phyloP scores from a whole-genome alignment of 2,329 filamentous ascomycete genomes.

The Xylariaceae sp. region DNA sequence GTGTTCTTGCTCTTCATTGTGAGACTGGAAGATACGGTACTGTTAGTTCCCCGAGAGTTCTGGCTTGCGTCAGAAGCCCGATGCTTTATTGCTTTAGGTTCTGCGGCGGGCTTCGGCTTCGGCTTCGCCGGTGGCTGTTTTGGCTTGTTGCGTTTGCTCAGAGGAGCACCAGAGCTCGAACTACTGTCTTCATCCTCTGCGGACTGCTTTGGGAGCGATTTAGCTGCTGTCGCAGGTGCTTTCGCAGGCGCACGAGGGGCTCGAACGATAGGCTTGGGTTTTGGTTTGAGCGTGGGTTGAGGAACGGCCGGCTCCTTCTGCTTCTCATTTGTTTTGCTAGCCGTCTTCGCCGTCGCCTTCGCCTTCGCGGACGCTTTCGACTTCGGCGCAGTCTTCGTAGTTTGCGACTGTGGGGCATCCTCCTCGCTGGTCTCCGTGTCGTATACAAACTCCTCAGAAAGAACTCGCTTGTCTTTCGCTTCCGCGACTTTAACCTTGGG shows the following conservation, averaged over 20 bases:
- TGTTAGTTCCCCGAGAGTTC: slow-evolving; percentile 37
- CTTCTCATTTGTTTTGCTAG: slow-evolving; percentile 19
- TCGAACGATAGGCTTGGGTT: slow-evolving; percentile 32
- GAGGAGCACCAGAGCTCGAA: slow-evolving; percentile 53
- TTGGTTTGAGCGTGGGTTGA: slow-evolving; percentile 28
- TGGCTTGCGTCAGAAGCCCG: slow-evolving; percentile 46
- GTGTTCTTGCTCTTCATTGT: slow-evolving; percentile 48
- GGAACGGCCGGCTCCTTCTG: slow-evolving; percentile 25
- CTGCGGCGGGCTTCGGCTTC: slow-evolving; percentile 28
- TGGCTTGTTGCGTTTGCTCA: slow-evolving; percentile 53
- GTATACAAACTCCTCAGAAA: slow-evolving; percentile 52
- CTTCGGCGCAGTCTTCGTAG: slow-evolving; percentile 27
- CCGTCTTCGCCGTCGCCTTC: slow-evolving; percentile 17
- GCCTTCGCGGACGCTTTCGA: slow-evolving; percentile 29
- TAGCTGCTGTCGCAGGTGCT: slow-evolving; percentile 29
- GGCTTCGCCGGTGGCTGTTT: slow-evolving; percentile 34
- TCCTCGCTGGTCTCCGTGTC: slow-evolving; percentile 53
- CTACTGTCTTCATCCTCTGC: slow-evolving; percentile 52
- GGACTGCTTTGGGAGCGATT: slow-evolving; percentile 44
- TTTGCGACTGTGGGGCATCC: slow-evolving; percentile 40
- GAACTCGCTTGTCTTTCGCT: slow-evolving; percentile 40
- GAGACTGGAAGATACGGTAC: slow-evolving; percentile 35
- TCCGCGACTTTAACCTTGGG: slow-evolving; percentile 39
- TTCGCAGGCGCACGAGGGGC: slow-evolving; percentile 26
- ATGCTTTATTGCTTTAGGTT: slow-evolving; percentile 36